phyloP scores from a whole-genome alignment of 169 alveolate genomes.

The Eimeria necatrix region DNA sequence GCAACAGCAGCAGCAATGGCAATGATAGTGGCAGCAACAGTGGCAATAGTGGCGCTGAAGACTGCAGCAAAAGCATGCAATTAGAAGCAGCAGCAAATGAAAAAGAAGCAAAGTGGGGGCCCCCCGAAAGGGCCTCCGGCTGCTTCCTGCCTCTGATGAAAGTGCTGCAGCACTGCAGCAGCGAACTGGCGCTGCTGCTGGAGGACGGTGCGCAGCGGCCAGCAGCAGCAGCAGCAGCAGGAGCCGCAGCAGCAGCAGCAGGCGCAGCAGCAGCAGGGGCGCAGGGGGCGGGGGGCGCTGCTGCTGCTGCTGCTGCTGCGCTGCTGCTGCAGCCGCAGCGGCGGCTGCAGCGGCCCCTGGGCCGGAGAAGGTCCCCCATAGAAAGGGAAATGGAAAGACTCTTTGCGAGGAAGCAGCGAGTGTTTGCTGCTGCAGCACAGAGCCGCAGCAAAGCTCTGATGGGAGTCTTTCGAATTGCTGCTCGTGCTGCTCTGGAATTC shows the following conservation, averaged over 20 bases:
- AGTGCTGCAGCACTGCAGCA: slow-evolving; percentile 48
- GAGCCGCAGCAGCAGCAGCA: slow-evolving; percentile 10
- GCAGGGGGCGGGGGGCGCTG: not conserved
- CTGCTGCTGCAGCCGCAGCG: slow-evolving; percentile 63
- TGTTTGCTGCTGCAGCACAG: slow-evolving; percentile 70
- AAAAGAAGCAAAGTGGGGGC: not conserved
- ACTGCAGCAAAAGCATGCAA: not conserved
- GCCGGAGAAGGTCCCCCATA: slow-evolving; percentile 70
- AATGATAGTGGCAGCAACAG: not conserved
- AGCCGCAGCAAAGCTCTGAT: slow-evolving; percentile 79
- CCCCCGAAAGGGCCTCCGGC: not conserved
- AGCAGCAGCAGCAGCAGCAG: slow-evolving; percentile 51
- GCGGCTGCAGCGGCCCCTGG: slow-evolving; percentile 69
- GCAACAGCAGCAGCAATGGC: not conserved
- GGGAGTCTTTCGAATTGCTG: slow-evolving; percentile 80
- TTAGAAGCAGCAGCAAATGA: not conserved
- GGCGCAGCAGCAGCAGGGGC: slow-evolving; percentile 16
- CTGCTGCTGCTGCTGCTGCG: not conserved
- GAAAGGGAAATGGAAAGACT: slow-evolving; percentile 79
- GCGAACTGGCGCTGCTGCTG: not conserved
- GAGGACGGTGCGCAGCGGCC: slow-evolving; percentile 31
- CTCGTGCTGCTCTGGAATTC: slow-evolving; percentile 76
- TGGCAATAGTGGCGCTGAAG: too few species aligned
- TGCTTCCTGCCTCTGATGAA: slow-evolving; percentile 58
- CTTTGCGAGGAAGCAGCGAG: slow-evolving; percentile 75